Base-by-base conservation (phyloP, 1,284 basidiomycete species). In the Ustilago hordei region DNA sequence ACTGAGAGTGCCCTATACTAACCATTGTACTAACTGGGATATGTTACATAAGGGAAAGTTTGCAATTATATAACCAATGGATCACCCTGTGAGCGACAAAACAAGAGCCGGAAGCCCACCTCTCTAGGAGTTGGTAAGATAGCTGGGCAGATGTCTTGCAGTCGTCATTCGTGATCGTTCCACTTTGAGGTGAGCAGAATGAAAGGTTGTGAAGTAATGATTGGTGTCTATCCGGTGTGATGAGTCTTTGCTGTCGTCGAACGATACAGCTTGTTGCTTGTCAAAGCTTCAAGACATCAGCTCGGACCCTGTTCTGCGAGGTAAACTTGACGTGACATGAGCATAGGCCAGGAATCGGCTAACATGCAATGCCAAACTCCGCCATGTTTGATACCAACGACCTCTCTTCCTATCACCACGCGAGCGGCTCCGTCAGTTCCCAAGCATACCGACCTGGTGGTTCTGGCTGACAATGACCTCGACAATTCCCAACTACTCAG, bases 21-120 rank as follows among this genome's bases (percentile, higher is more conserved):
- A 67, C 70, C 70, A 73, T 73, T 73, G 64, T 67, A 73, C 70
- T 67, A 67, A 72, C 69, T 58, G 55, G 69, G 69, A 72, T 9
- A 3, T 55, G 13, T 2, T 41, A 23, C 3, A 2, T 23, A 2
- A 2, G 23, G 23, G 15, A 39, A 19, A 0, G 8, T 17, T 39
- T 6, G n/a, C 19, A 15, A 19, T n/a, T n/a, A 36, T 23, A 28
- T 28, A 28, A 28, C 23, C 23, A 28, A 3, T 3, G 3, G 0
- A 28, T 0, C 3, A 28, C 3, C 23, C 2, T 28, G 23, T 28
- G 23, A 28, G 23, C 23, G 23, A 28, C 23, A 3, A 28, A 28
- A 28, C 23, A 28, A 28, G 23, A 28, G 23, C 23, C 23, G 23
- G 23, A 28, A 28, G 23, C 23, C 23, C 23, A 28, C 23, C 2